Base-by-base conservation (phyloP, 441 rosid genomes). In the Brassica hybrid region DNA sequence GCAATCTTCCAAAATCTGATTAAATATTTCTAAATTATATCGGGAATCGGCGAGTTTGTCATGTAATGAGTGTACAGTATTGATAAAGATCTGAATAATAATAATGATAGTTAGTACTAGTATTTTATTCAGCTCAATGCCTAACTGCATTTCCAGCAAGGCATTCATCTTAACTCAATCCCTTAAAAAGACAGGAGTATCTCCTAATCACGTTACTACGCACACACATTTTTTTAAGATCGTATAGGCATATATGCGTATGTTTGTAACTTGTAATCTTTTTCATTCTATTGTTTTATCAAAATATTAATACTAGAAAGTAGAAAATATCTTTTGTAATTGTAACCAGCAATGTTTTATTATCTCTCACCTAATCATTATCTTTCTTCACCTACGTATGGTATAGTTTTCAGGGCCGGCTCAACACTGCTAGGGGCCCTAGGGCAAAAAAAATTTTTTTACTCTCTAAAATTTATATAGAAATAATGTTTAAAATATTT, bases 1-100 rank as follows among this genome's bases (percentile, higher is more conserved):
- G 59, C 59, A 54, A 54, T 54, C 23, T 0, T 54, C 23, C 23
- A 54, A 54, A 16, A 54, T 54, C 59, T 54, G 23, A 54, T 54
- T 54, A 54, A 54, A 54, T 54, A 54, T 54, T 54, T 54, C 59
- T 54, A 17, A 54, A 17, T 54, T 54, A 54, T 8, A 54, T 54
- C 1, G 59, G 59, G 59, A 54, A 17, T 11, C 23, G 3, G 9
- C 59, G 23, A 54, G 12, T 54, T 54, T 54, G 59, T 54, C 59
- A 54, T 8, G 59, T 54, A 54, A 54, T 17, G 21, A 54, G 59
- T 54, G 59, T 54, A 54, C 59, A 54, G 59, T 16, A 52, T 52
- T 11, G 11, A 16, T 16, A 54, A 54, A 54, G 25, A 54, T 54
- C 59, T 17, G 23, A 52, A 54, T 17, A 17, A 54, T 54, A 19